A percentile compares a stretch with the other conserved stretches of the same genome.
Evolutionary conservation across 805 yeast species (phyloP).

Genomic region (Candida vaughaniae): DNA sequence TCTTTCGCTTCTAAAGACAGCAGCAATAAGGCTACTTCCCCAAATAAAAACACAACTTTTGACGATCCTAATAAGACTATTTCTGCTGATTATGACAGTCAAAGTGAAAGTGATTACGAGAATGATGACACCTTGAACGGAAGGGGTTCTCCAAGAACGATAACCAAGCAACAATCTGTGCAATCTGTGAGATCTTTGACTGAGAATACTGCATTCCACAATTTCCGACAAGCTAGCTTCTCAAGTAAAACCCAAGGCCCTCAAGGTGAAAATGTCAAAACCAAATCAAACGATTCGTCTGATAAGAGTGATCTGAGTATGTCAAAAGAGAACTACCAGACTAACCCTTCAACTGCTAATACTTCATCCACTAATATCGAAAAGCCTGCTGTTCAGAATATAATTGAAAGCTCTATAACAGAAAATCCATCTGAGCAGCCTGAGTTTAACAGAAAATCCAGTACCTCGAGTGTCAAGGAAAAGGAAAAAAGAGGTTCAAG

Average conservation of each 20-base stretch:
- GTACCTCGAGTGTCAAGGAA: not conserved
- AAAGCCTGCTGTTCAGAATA: constrained; percentile 1
- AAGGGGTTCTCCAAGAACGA: constrained; percentile 7
- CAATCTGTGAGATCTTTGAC: constrained; percentile 24
- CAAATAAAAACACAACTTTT: not conserved
- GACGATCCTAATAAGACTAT: constrained; percentile 1
- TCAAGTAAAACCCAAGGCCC: constrained; percentile 4
- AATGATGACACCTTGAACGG: constrained; percentile 10
- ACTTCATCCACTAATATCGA: constrained; percentile 14
- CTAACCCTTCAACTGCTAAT: constrained; percentile 19
- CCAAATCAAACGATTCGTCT: constrained; percentile 12
- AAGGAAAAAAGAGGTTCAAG: constrained; percentile 19
- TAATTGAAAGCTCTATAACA: constrained; percentile 1
- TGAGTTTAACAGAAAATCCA: not conserved
- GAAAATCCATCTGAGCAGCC: not conserved
- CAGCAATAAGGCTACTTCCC: constrained; percentile 2
- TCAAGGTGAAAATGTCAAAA: not conserved
- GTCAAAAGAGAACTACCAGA: constrained; percentile 11
- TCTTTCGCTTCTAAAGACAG: constrained; percentile 10
- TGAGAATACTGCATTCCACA: constrained; percentile 37
- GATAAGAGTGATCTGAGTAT: constrained; percentile 14
- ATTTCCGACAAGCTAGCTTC: constrained; percentile 20
- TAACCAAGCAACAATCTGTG: constrained; percentile 17
- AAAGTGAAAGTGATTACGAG: constrained; percentile 9
- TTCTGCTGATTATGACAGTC: constrained; percentile 3